These are phyloP conservation scores for Emergomyces pasteurianus DNA, from an alignment of 2,329 filamentous ascomycete species.

Conservation along the genomic window DNA sequence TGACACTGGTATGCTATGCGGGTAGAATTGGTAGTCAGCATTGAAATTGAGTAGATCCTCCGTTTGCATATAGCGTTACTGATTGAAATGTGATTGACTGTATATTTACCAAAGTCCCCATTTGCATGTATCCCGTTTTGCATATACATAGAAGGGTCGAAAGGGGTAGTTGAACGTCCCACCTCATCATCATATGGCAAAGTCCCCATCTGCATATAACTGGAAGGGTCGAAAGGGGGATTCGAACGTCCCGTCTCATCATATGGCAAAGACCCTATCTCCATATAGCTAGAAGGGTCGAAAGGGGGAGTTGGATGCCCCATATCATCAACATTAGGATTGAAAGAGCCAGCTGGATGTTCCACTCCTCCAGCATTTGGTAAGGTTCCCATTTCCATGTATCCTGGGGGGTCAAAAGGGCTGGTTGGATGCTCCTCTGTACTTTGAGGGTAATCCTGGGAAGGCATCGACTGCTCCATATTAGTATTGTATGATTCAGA, in stretches of 20 bases:
- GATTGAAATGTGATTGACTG: neutral
- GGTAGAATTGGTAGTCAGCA: neutral
- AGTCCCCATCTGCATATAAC: neutral
- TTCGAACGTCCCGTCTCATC: too few relatives aligned
- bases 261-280: too few relatives aligned
- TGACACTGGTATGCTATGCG: too few relatives aligned
- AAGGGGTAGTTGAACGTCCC: neutral
- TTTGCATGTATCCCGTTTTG: neutral
- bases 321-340: too few relatives aligned
- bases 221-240: neutral
- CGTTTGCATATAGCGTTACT: neutral
- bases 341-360: too few relatives aligned
- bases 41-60: neutral
- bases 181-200: neutral
- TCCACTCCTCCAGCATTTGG: neutral
- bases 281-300: too few relatives aligned
- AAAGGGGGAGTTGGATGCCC: too few relatives aligned
- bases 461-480: neutral
- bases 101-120: neutral
- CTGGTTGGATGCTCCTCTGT: neutral
- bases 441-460: neutral
- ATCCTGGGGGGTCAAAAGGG: neutral
- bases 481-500: neutral
- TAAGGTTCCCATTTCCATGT: neutral
- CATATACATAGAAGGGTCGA: neutral